phyloP scores from a whole-genome alignment of 495 filamentous ascomycete species.

The Delitschia confertaspora region DNA sequence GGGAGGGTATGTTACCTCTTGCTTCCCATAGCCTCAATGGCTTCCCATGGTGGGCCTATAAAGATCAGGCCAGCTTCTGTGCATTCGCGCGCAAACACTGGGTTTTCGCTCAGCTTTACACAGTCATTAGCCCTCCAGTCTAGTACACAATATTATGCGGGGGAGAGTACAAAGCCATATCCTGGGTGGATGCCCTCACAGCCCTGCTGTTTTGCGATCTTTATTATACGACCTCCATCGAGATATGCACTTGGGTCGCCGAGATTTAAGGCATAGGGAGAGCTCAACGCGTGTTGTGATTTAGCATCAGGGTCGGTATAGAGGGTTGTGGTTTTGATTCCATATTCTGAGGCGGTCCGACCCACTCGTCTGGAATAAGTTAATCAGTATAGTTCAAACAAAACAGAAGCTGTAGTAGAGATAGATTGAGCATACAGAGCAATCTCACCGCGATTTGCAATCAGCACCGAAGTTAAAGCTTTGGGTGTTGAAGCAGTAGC shows the following conservation, averaged over 20 bases:
- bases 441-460: conserved; percentile 96
- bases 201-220: conserved; percentile 70
- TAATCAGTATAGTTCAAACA: conserved; percentile 2
- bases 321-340: conserved; percentile 87
- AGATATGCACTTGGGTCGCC: conserved; percentile 77
- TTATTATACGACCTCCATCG: conserved; percentile 85
- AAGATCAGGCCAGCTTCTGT: conserved; percentile 87
- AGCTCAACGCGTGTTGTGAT: conserved; percentile 81
- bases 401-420: neutral
- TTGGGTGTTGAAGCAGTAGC: conserved; percentile 19
- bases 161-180: conserved; percentile 74
- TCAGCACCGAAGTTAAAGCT: conserved; percentile 76
- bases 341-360: conserved; percentile 74
- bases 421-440: conserved; percentile 51
- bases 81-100: conserved; percentile 79
- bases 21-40: conserved; percentile 96
- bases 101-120: conserved; percentile 70
- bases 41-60: conserved; percentile 83
- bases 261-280: conserved; percentile 72
- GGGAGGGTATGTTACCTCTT: conserved; percentile 54
- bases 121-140: neutral
- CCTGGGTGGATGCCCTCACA: conserved; percentile 91
- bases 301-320: conserved; percentile 87
- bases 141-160: neutral
- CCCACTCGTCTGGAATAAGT: conserved; percentile 58